Evolutionary conservation across 805 yeast genomes (phyloP).

Genomic region (Cyberlindnera meyerae): DNA sequence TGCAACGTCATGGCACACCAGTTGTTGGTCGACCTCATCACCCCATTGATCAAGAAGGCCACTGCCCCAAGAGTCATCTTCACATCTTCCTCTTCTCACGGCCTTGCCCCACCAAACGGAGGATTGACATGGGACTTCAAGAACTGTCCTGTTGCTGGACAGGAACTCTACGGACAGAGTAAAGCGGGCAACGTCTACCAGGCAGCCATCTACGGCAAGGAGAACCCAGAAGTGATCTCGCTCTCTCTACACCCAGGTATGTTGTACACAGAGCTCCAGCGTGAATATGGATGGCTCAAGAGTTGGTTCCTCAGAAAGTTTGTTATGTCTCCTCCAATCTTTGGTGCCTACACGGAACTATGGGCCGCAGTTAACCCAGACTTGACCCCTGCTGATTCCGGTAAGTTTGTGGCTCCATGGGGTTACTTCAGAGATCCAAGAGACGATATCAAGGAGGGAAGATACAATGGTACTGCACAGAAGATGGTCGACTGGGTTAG

Average conservation of each 20-base stretch:
- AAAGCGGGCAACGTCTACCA: conserved; percentile 38
- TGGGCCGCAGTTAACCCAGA: conserved; percentile 39
- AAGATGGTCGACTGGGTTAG: conserved; percentile 34
- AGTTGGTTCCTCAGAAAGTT: background rate
- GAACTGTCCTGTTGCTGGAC: conserved; percentile 8
- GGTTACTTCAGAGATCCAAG: conserved; percentile 36
- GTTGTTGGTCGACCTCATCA: conserved; percentile 36
- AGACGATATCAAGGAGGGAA: conserved; percentile 31
- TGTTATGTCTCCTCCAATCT: conserved; percentile 11
- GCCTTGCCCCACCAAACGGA: conserved; percentile 28
- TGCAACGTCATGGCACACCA: conserved; percentile 43
- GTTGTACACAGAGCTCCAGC: conserved; percentile 31
- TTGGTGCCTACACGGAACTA: conserved; percentile 42
- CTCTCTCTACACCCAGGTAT: conserved; percentile 40
- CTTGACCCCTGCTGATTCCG: conserved; percentile 29
- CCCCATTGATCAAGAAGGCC: conserved; percentile 34
- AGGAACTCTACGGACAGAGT: conserved; percentile 32
- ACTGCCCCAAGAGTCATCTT: conserved; percentile 40
- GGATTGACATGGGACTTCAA: conserved; percentile 31
- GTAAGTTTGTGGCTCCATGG: conserved; percentile 38
- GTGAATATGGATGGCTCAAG: conserved; percentile 15
- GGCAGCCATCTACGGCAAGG: conserved; percentile 31
- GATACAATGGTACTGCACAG: conserved; percentile 29
- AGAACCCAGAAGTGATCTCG: conserved; percentile 29
- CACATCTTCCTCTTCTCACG: conserved; percentile 38